Percentiles rank a stretch among this genome's conserved stretches.
Evolutionary conservation across 2,329 filamentous ascomycete genomes (phyloP).

Genomic region (Clonostachys byssicola): DNA sequence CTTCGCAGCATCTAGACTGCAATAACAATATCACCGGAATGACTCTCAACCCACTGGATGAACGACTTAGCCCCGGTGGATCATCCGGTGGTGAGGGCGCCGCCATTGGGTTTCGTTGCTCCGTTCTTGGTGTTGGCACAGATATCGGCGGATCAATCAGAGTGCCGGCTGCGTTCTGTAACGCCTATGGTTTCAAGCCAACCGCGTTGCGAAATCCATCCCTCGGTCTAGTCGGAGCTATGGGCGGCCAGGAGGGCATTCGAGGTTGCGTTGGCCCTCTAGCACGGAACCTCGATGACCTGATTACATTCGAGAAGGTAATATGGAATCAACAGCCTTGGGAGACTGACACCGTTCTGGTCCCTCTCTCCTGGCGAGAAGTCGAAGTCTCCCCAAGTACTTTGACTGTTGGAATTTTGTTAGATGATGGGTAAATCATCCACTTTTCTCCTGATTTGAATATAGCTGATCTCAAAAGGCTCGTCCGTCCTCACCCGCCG

Average conservation of each 20-base stretch:
- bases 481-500: slow-evolving; percentile 15
- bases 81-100: slow-evolving; percentile 54
- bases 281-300: slow-evolving; percentile 19
- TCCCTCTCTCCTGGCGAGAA: slow-evolving; percentile 33
- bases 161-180: slow-evolving; percentile 35
- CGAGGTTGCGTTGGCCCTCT: slow-evolving; percentile 13
- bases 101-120: slow-evolving; percentile 32
- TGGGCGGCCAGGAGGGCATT: slow-evolving; percentile 29
- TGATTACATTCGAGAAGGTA: slow-evolving; percentile 28
- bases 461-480: neutral
- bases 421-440: slow-evolving; percentile 10
- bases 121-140: slow-evolving; percentile 31
- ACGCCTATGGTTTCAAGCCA: slow-evolving; percentile 34
- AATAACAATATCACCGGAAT: slow-evolving; percentile 61
- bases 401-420: slow-evolving; percentile 11
- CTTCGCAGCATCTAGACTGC: neutral
- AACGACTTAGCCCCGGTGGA: slow-evolving; percentile 57
- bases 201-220: slow-evolving; percentile 22
- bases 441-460: neutral
- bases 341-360: slow-evolving; percentile 30
- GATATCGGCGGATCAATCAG: slow-evolving; percentile 42
- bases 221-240: slow-evolving; percentile 2
- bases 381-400: slow-evolving; percentile 4
- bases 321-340: slow-evolving; percentile 32
- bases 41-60: slow-evolving; percentile 60